Evolutionary conservation across 805 yeast species (phyloP), one percentile per base, ranked within the genome.

Genomic region (Candida sphagnicola): DNA sequence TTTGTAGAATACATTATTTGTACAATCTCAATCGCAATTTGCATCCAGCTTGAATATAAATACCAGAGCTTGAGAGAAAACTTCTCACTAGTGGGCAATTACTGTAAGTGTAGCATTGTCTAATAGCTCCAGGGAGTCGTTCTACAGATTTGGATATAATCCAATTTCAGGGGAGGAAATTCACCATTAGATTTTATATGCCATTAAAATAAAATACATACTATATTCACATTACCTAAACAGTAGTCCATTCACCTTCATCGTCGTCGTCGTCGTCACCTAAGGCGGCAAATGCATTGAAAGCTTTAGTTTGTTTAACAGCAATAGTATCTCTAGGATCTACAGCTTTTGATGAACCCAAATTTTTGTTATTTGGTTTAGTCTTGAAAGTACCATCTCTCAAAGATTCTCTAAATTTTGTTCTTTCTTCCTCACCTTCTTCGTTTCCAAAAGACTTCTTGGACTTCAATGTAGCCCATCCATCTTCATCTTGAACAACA

Each of bases 231-330:
- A 26, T 8, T 26, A 13, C 28, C n/a, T 16, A 33, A 10, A 23
- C 35, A 23, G 35, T 33, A 21, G 35, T 23, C 35, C 28, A 21
- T 21, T 33, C 35, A 5, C 19, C 35, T 12, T 43, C 46, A 25
- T 50, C 57, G 31, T 53, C 70, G 35, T 72, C 76, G 30, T 74
- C 82, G 18, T 74, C 81, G 33, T 70, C 81, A 19, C 76, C 83
- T 54, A 85, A 75, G 18, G 91, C 91, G 50, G 82, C 89, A 59
- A 85, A 85, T 4, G 93, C 91, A 61, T 85, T 85, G 72, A 85
- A 85, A 15, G 77, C 71, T 31, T 72, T 70, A 44, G 78, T 77
- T 45, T 77, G 83, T 46, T 80, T 77, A 46, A 81, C 87, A 28
- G 87, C 78, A 50, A 77, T 70, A 43, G 80, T 72, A 57, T 85